These are phyloP conservation scores for Willaertia magna DNA, from an alignment of 208 protist genomes.

Conservation along the genomic window DNA sequence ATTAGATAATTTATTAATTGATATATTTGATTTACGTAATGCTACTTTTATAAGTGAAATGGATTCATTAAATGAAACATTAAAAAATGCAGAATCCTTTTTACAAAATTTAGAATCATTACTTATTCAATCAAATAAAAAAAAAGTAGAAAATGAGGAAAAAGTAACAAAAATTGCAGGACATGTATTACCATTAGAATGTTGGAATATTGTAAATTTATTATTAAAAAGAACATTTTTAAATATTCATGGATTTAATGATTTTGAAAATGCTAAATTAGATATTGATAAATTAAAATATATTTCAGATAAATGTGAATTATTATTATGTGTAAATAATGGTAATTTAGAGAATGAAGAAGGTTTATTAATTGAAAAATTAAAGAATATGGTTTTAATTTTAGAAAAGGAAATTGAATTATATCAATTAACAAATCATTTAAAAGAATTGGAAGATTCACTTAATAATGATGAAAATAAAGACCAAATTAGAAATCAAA, in stretches of 20 bases:
- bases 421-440: background rate
- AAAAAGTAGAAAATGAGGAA: no score
- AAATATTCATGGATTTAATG: background rate
- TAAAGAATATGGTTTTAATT: background rate
- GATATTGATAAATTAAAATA: background rate
- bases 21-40: no score
- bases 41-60: no score
- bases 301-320: background rate
- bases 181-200: background rate
- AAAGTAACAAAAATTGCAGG: background rate
- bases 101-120: no score
- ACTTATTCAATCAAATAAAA: no score
- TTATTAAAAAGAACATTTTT: background rate
- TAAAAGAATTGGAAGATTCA: background rate
- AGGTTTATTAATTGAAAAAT: background rate
- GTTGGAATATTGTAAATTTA: background rate
- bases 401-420: background rate
- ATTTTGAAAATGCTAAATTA: background rate
- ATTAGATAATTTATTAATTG: no score
- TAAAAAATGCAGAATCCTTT: no score
- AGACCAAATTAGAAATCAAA: background rate
- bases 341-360: background rate
- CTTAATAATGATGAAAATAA: background rate
- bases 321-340: background rate
- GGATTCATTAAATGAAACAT: no score